Evolutionary conservation across 352 stramenopile genomes (phyloP).

Genomic region (Aphanomyces stellatus): DNA sequence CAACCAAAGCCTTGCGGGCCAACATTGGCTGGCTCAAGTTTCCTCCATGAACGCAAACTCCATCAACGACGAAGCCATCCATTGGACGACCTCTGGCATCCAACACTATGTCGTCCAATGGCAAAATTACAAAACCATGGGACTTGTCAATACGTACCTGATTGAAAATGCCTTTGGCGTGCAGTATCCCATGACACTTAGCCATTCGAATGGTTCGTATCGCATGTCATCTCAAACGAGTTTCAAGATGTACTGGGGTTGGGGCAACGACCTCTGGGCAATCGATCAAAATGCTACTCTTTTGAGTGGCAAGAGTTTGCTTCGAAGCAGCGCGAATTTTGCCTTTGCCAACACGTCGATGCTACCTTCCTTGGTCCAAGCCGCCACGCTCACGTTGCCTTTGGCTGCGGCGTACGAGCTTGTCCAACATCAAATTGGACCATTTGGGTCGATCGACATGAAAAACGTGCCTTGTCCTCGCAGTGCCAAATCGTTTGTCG

Average conservation of each 20-base stretch:
- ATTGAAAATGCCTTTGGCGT: not conserved
- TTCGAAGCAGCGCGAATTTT: not conserved
- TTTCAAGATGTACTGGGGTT: constrained; percentile 6
- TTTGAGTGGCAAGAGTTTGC: not conserved
- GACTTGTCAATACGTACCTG: not conserved
- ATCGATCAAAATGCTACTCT: not conserved
- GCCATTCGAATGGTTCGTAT: not conserved
- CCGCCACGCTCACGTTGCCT: not conserved
- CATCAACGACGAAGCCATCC: not conserved
- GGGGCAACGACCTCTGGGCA: not conserved
- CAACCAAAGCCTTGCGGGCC: not conserved
- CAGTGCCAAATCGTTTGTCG: too few species aligned
- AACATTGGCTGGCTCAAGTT: not conserved
- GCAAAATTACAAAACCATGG: constrained; percentile 11
- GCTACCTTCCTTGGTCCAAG: not conserved
- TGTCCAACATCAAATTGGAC: not conserved
- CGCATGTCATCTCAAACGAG: not conserved
- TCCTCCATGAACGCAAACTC: not conserved
- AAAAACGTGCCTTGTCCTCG: not conserved
- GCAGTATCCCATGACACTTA: not conserved
- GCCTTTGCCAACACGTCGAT: not conserved
- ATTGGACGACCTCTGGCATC: not conserved
- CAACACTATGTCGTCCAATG: not conserved
- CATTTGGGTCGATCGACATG: not conserved
- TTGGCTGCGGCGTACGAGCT: too few species aligned